These are phyloP conservation scores for Glycine soja DNA, from an alignment of 306 rosid species.

Conservation along the genomic window DNA sequence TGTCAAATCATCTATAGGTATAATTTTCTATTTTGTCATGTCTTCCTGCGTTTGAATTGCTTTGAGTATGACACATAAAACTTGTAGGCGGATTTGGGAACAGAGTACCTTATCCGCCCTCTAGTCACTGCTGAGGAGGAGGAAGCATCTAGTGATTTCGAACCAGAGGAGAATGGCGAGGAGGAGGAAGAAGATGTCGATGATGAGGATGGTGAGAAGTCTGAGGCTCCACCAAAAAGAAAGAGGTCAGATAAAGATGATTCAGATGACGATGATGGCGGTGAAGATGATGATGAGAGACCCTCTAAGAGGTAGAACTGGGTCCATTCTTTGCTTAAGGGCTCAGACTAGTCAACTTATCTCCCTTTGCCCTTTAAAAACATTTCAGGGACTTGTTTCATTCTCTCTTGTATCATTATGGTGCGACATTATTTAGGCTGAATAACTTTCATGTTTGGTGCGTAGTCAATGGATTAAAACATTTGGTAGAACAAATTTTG, in stretches of 20 bases:
- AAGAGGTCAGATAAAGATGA: constrained; percentile 83
- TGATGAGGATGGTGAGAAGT: constrained; percentile 50
- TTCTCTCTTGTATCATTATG: constrained; percentile 56
- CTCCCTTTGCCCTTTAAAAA: constrained; percentile 47
- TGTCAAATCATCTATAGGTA: no score
- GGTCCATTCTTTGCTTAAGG: constrained; percentile 50
- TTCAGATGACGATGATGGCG: constrained; percentile 63
- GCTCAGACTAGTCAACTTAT: constrained; percentile 52
- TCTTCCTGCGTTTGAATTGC: neutral
- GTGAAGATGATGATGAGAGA: constrained; percentile 87
- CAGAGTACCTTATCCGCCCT: constrained; percentile 86
- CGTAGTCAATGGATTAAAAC: constrained; percentile 37
- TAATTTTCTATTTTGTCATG: constrained; percentile 9
- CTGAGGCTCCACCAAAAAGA: constrained; percentile 73
- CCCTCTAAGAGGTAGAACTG: constrained; percentile 81
- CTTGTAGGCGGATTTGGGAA: constrained; percentile 78
- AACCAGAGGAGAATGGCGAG: constrained; percentile 80
- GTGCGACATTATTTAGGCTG: constrained; percentile 49
- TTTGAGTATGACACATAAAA: no score
- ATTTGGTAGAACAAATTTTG: constrained; percentile 49
- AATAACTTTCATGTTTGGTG: constrained; percentile 45
- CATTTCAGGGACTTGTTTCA: constrained; percentile 49
- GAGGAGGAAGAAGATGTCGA: constrained; percentile 49
- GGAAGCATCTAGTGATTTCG: constrained; percentile 91
- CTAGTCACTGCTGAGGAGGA: constrained; percentile 81